Evolutionary conservation across 2,329 filamentous ascomycete species (phyloP).

Genomic region (Colletotrichum sp.): DNA sequence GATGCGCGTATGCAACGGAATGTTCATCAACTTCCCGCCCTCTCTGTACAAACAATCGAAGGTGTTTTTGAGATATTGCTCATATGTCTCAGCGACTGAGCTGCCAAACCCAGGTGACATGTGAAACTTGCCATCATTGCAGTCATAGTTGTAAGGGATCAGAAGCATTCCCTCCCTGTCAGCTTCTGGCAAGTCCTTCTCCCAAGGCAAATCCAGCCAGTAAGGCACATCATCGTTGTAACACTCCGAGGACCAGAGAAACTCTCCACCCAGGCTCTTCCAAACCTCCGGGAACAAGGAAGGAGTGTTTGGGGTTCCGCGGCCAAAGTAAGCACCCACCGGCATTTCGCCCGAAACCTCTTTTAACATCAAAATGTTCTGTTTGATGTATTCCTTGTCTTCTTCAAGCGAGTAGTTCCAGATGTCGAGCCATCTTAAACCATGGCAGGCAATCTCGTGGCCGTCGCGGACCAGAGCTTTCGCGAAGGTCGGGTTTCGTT

Average conservation of each 20-base stretch:
- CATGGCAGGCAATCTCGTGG: constrained; percentile 46
- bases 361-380: constrained; percentile 37
- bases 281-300: constrained; percentile 30
- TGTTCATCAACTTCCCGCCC: constrained; percentile 47
- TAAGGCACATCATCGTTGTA: constrained; percentile 34
- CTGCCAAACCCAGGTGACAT: constrained; percentile 46
- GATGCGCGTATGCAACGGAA: constrained; percentile 43
- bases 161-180: constrained; percentile 42
- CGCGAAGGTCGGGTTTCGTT: constrained; percentile 43
- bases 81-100: constrained; percentile 40
- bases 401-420: constrained; percentile 39
- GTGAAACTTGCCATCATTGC: constrained; percentile 48
- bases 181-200: constrained; percentile 28
- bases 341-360: constrained; percentile 36
- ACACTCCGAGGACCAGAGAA: constrained; percentile 31
- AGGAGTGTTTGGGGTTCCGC: constrained; percentile 31
- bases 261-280: constrained; percentile 29
- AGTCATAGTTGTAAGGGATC: constrained; percentile 42
- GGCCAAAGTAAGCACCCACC: constrained; percentile 38
- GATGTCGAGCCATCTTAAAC: constrained; percentile 47
- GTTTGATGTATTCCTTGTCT: constrained; percentile 42
- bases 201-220: constrained; percentile 31
- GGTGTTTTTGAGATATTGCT: constrained; percentile 44
- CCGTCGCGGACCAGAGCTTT: constrained; percentile 42
- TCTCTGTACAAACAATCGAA: constrained; percentile 45